Evolutionary conservation across 140 eudicot species (phyloP), one percentile per base, ranked within the genome.

Genomic region (Stevia rebaudiana): DNA sequence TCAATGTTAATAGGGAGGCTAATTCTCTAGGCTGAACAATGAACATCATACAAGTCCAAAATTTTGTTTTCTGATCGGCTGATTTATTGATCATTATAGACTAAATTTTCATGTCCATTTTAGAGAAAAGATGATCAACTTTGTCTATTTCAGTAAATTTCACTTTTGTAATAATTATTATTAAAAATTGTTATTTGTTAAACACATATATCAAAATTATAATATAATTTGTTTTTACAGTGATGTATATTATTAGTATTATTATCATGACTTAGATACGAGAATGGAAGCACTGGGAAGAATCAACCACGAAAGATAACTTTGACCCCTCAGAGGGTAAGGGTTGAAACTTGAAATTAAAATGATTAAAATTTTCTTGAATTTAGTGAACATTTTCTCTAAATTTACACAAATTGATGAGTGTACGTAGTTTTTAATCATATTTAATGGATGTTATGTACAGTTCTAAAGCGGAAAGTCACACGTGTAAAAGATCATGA

Each of bases 281-380:
- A 6, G 86, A 78, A 69, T 88, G 96, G 94, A 82, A 82, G 63
- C 49, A 35, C 1, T 88, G 94, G 94, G 96, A 88, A 57, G 94
- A 85, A 10, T 24, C 90, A 37, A 42, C 82, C 41, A 18, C 30
- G 24, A 78, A 68, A 56, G 68, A 42, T 17, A 55, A 73, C 21
- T 66, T 49, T 65, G 77, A 85, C 47, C 63, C 66, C 13, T 83
- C 87, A 72, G 70, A 78, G 60, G 87, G 89, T 88, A 75, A 24
- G 11, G 9, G 60, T 21, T 47, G 17, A 28, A 28, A n/a, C n/a
- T 28, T 28, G 33, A 71, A 35, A n/a, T n/a, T n/a, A n/a, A n/a
- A 22, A 12, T 11, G n/a, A 30, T 36, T 23, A 3, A 60, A 15
- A 11, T 3, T 25, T 1, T 53, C 0, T 18, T 28, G 13, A 12